phyloP scores from a whole-genome alignment of 495 filamentous ascomycete species.

The Penicillium dipodomyicola region DNA sequence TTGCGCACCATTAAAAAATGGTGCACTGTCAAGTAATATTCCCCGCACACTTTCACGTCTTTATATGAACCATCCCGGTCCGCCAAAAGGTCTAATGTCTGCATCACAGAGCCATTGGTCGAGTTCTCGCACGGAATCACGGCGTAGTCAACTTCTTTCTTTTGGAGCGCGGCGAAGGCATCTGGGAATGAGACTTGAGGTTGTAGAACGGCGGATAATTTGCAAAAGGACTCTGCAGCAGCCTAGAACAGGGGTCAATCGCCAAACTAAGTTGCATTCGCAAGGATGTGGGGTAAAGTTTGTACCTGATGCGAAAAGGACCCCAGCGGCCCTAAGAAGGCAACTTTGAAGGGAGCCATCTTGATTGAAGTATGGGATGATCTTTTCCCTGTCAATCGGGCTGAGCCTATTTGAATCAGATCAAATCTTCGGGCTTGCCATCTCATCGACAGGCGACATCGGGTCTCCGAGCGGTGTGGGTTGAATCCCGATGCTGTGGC shows the following conservation, averaged over 20 bases:
- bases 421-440: conserved; percentile 1
- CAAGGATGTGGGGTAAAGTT: conserved; percentile 12
- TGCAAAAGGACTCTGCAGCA: conserved; percentile 60
- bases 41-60: conserved; percentile 70
- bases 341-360: conserved; percentile 49
- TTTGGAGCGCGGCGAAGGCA: conserved; percentile 76
- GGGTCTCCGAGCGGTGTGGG: conserved; percentile 27
- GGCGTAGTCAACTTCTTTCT: conserved; percentile 58
- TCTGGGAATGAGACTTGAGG: conserved; percentile 63
- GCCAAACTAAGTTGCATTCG: conserved; percentile 1
- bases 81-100: conserved; percentile 83
- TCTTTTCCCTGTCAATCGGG: not conserved
- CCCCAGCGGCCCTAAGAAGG: conserved; percentile 78
- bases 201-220: conserved; percentile 47
- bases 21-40: conserved; percentile 79
- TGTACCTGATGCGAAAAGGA: conserved; percentile 92
- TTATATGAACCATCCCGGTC: conserved; percentile 60
- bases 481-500: not conserved
- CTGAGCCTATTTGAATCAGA: not conserved
- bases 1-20: conserved; percentile 72
- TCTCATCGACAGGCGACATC: conserved; percentile 4
- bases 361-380: not conserved
- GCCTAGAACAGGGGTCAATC: conserved; percentile 51
- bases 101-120: conserved; percentile 85
- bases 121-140: conserved; percentile 97